phyloP scores from a whole-genome alignment of 164 flowering plant species.

The Umbilicus rupestris region DNA sequence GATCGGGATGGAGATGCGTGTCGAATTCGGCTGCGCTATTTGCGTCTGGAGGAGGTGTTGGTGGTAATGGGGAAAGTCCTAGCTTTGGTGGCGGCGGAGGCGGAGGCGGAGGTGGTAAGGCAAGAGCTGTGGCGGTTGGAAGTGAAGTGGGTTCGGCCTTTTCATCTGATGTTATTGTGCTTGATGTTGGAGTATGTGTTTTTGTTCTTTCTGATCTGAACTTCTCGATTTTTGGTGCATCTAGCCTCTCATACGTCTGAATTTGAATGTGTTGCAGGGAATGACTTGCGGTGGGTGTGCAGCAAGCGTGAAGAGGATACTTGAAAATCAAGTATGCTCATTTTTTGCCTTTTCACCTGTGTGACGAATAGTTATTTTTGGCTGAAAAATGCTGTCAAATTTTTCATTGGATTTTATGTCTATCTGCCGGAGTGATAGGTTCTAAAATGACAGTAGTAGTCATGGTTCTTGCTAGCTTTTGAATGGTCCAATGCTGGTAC shows the following conservation, averaged over 20 bases:
- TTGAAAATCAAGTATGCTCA: conserved; percentile 71
- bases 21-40: conserved; percentile 19
- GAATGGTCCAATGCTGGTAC: too few species aligned
- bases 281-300: conserved; percentile 94
- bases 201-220: not conserved
- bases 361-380: not conserved
- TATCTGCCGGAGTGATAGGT: not conserved
- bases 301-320: conserved; percentile 72
- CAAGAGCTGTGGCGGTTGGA: conserved; percentile 27
- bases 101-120: conserved; percentile 28
- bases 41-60: conserved; percentile 42
- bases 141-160: conserved; percentile 32
- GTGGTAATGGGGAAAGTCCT: conserved; percentile 26
- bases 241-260: not conserved
- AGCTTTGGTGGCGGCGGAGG: conserved; percentile 31
- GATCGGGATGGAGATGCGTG: too few species aligned
- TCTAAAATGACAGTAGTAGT: not conserved
- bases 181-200: conserved; percentile 68
- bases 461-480: not conserved
- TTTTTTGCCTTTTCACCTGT: not conserved
- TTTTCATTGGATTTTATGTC: too few species aligned
- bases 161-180: conserved; percentile 64
- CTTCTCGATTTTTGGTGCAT: not conserved
- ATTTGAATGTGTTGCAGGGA: conserved; percentile 34
- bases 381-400: not conserved